A percentile compares a stretch with the other conserved stretches of the same genome.
These are phyloP conservation scores for Fusarium napiforme DNA, from an alignment of 2,329 filamentous ascomycete genomes.

Conservation along the genomic window DNA sequence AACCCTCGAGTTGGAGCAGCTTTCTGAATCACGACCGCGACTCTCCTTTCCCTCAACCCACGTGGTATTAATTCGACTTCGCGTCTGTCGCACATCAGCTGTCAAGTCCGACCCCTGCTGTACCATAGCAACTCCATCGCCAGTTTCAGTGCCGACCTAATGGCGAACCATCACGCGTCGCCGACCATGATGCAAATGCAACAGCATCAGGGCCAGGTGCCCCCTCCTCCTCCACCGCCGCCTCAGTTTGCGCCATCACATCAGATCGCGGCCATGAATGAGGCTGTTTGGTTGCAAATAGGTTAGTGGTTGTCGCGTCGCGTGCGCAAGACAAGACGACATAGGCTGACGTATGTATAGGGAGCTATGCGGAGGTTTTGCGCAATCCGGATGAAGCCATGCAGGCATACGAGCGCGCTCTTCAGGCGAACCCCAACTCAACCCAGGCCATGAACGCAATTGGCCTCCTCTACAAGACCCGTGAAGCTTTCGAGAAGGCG, in stretches of 20 bases:
- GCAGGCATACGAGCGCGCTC: conserved; percentile 88
- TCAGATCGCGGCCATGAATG: conserved; percentile 82
- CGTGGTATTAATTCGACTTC: conserved; percentile 14
- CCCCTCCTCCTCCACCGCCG: conserved; percentile 60
- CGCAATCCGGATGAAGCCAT: conserved; percentile 90
- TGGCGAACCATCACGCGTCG: conserved; percentile 84
- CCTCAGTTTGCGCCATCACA: conserved; percentile 71
- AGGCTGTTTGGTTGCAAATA: conserved; percentile 90
- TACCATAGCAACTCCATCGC: conserved; percentile 32
- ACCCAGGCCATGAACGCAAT: conserved; percentile 94
- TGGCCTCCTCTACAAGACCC: conserved; percentile 87
- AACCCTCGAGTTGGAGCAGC: conserved; percentile 3
- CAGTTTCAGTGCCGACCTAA: conserved; percentile 50
- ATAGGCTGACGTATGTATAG: conserved; percentile 58
- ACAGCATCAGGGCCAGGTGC: conserved; percentile 69
- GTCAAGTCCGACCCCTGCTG: conserved; percentile 10
- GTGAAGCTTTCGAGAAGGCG: conserved; percentile 93
- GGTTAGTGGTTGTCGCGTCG: conserved; percentile 69
- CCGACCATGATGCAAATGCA: conserved; percentile 80
- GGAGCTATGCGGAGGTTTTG: conserved; percentile 86
- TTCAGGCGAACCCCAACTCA: conserved; percentile 88
- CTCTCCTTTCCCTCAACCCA: not conserved
- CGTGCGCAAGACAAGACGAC: conserved; percentile 19
- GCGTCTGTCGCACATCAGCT: conserved; percentile 30
- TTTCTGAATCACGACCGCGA: conserved; percentile 32